phyloP scores from a whole-genome alignment of 257 asterid species.

The Thymus quinquecostatus region DNA sequence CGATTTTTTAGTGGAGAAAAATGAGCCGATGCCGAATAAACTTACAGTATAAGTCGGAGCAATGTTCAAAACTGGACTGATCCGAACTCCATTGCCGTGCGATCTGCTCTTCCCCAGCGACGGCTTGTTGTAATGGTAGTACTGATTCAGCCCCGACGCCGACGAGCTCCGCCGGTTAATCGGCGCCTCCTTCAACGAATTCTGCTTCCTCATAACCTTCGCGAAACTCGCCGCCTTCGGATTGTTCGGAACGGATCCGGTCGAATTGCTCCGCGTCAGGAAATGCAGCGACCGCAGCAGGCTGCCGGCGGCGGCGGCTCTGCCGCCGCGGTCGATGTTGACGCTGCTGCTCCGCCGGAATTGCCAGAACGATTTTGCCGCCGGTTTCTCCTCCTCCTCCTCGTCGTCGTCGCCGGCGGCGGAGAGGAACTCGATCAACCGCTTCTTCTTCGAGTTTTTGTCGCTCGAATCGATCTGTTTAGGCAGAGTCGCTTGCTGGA shows the following conservation, averaged over 20 bases:
- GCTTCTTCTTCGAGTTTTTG: constrained; percentile 47
- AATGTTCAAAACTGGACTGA: constrained; percentile 76
- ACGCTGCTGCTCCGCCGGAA: constrained; percentile 75
- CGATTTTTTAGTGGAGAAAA: constrained; percentile 67
- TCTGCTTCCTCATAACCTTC: constrained; percentile 51
- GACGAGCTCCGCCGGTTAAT: constrained; percentile 36
- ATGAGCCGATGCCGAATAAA: constrained; percentile 69
- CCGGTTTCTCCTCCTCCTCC: constrained; percentile 37
- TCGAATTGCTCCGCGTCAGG: constrained; percentile 73
- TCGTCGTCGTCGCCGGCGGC: constrained; percentile 40
- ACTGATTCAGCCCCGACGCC: constrained; percentile 34
- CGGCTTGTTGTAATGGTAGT: constrained; percentile 40
- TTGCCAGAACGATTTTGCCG: constrained; percentile 68
- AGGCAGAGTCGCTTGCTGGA: constrained; percentile 39
- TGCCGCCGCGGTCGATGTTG: constrained; percentile 41
- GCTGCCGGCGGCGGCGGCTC: constrained; percentile 28
- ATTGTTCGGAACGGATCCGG: constrained; percentile 71
- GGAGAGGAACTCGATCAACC: constrained; percentile 65
- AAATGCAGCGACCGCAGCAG: constrained; percentile 63
- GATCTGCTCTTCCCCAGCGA: constrained; percentile 62
- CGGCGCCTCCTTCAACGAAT: constrained; percentile 49
- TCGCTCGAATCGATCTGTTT: constrained; percentile 13
- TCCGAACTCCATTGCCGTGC: constrained; percentile 53
- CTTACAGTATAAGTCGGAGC: constrained; percentile 62
- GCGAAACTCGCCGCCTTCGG: constrained; percentile 41